Evolutionary conservation across 2,329 filamentous ascomycete species (phyloP).

Genomic region (Fusarium humuli): DNA sequence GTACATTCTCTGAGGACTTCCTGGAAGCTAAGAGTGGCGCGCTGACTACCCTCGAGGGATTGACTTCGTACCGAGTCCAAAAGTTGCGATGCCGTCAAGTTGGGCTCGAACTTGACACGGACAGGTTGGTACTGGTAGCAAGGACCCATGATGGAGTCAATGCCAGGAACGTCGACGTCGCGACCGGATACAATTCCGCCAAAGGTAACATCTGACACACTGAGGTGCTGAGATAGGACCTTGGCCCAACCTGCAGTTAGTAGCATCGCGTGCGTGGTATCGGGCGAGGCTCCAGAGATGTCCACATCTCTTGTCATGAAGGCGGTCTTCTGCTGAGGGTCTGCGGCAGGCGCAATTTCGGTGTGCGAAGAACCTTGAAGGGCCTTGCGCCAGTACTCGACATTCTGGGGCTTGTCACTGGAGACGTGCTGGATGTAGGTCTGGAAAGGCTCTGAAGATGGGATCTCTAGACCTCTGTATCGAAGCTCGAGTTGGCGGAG

Average conservation of each 20-base stretch:
- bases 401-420: constrained; percentile 9
- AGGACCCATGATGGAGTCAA: constrained; percentile 45
- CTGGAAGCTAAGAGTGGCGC: constrained; percentile 42
- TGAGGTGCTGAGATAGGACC: constrained; percentile 39
- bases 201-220: constrained; percentile 42
- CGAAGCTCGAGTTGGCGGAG: constrained; percentile 55
- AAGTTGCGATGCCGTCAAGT: constrained; percentile 40
- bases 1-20: constrained; percentile 39
- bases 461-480: constrained; percentile 49
- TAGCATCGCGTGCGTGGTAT: constrained; percentile 45
- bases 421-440: constrained; percentile 32
- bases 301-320: constrained; percentile 47
- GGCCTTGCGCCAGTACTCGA: constrained; percentile 37
- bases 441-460: constrained; percentile 36
- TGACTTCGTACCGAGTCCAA: constrained; percentile 41
- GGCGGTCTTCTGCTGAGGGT: constrained; percentile 28
- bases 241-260: constrained; percentile 47
- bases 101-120: constrained; percentile 41
- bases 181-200: constrained; percentile 47
- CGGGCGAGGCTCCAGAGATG: constrained; percentile 37
- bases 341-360: constrained; percentile 35
- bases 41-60: constrained; percentile 42
- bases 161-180: constrained; percentile 35
- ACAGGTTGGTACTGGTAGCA: constrained; percentile 49
- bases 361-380: constrained; percentile 38